Evolutionary conservation across 1,284 basidiomycete species (phyloP).

Genomic region (Grifola frondosa): DNA sequence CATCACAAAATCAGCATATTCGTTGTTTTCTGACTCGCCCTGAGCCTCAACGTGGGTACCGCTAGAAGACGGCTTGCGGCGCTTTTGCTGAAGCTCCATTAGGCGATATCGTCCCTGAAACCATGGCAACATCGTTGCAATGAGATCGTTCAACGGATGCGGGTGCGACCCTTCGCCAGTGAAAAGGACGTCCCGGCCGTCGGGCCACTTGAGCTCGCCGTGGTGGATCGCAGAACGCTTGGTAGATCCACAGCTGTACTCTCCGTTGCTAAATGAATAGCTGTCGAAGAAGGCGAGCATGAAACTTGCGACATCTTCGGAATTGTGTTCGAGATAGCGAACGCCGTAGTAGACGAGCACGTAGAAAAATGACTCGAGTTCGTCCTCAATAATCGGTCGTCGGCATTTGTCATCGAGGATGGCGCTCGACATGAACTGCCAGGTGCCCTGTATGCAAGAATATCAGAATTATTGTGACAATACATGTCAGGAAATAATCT

Average conservation of each 20-base stretch:
- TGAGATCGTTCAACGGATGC: slow-evolving; percentile 4
- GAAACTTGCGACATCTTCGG: slow-evolving; percentile 5
- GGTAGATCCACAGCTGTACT: too few relatives aligned
- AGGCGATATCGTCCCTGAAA: slow-evolving; percentile 10
- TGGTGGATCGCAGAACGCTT: too few relatives aligned
- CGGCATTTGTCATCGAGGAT: neutral
- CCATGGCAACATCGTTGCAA: neutral
- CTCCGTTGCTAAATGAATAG: too few relatives aligned
- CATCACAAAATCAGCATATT: too few relatives aligned
- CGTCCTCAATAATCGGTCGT: slow-evolving; percentile 6
- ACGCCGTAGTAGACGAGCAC: slow-evolving; percentile 9
- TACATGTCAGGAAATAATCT: neutral
- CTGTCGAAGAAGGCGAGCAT: slow-evolving; percentile 12
- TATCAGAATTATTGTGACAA: too few relatives aligned
- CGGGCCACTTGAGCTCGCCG: neutral
- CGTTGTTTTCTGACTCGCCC: too few relatives aligned
- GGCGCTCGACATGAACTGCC: slow-evolving; percentile 12
- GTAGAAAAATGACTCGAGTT: slow-evolving; percentile 15
- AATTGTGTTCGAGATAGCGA: slow-evolving; percentile 11
- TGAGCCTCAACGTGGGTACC: too few relatives aligned
- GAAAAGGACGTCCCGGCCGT: neutral
- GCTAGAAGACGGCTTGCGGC: too few relatives aligned
- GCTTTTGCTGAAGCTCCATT: too few relatives aligned
- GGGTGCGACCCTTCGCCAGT: neutral
- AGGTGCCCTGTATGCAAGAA: slow-evolving; percentile 17